phyloP scores from a whole-genome alignment of 202 grass and related monocot species.

The Panicum virgatum region DNA sequence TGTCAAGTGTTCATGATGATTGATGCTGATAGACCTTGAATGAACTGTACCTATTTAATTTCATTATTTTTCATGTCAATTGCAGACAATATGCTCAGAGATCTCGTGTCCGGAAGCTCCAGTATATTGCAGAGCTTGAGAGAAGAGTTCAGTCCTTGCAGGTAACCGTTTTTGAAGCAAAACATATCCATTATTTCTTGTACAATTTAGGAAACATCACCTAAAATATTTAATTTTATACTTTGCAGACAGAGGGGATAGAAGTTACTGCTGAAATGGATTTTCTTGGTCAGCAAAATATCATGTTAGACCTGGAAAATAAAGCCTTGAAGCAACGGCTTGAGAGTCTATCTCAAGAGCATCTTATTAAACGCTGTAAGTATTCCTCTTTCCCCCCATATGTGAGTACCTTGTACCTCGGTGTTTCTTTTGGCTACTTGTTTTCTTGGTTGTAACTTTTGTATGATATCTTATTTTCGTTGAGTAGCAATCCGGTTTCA shows the following conservation, averaged over 20 bases:
- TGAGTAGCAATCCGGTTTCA: constrained; percentile 8
- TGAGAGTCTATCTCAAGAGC: constrained; percentile 86
- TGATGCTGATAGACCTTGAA: constrained; percentile 19
- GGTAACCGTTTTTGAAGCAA: constrained; percentile 38
- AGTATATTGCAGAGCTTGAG: constrained; percentile 93
- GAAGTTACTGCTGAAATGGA: constrained; percentile 85
- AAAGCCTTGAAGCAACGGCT: constrained; percentile 81
- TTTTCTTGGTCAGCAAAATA: constrained; percentile 88
- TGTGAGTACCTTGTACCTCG: not conserved
- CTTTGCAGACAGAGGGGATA: constrained; percentile 61
- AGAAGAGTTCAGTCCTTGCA: constrained; percentile 80
- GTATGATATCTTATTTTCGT: not conserved
- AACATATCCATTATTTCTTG: not conserved
- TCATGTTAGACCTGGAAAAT: constrained; percentile 88
- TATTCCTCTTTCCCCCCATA: constrained; percentile 16
- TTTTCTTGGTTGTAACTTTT: not conserved
- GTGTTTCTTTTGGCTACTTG: not conserved
- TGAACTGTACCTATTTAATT: not conserved
- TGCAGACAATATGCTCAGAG: constrained; percentile 85
- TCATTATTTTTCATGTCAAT: constrained; percentile 3
- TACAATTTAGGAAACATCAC: constrained; percentile 9
- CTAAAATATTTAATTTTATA: not conserved
- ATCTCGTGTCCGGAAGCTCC: constrained; percentile 80
- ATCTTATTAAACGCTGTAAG: constrained; percentile 85
- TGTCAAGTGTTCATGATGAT: constrained; percentile 5